phyloP scores from a whole-genome alignment of 345 rosid genomes.

The Citrus australasica region DNA sequence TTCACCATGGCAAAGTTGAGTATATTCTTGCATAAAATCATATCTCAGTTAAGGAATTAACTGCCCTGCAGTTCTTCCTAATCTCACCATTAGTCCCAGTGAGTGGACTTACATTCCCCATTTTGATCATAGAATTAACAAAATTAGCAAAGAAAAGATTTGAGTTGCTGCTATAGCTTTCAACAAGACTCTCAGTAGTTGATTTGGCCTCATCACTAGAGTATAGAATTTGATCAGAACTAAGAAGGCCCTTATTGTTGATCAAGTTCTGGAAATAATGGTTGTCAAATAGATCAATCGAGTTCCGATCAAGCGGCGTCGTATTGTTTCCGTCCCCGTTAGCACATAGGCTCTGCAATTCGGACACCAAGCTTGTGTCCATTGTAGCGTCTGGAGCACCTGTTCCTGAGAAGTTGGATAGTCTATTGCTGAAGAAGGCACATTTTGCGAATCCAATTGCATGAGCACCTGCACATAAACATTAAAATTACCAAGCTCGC shows the following conservation, averaged over 20 bases:
- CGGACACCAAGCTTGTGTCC: conserved; percentile 35
- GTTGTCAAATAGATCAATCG: conserved; percentile 55
- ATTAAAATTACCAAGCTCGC: neutral
- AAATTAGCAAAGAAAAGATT: conserved; percentile 46
- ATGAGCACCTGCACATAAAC: conserved; percentile 42
- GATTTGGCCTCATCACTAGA: conserved; percentile 45
- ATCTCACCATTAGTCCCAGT: conserved; percentile 60
- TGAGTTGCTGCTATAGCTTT: conserved; percentile 36
- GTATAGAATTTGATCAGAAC: conserved; percentile 59
- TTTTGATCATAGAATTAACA: conserved; percentile 55
- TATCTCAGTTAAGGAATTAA: conserved; percentile 21
- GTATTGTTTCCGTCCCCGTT: conserved; percentile 44
- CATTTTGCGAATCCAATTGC: conserved; percentile 69
- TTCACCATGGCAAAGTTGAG: neutral
- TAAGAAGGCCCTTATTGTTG: conserved; percentile 48
- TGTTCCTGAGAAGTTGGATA: conserved; percentile 44
- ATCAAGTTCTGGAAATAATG: conserved; percentile 58
- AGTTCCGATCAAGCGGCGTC: conserved; percentile 47
- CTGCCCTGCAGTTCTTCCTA: conserved; percentile 54
- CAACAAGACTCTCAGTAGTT: conserved; percentile 48
- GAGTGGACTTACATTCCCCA: conserved; percentile 60
- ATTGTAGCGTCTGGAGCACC: conserved; percentile 50
- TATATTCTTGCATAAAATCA: neutral
- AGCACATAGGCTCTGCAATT: conserved; percentile 52
- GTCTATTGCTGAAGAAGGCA: conserved; percentile 43